Base-by-base conservation (phyloP, 768 basidiomycete species). In the Russula olivacea region DNA sequence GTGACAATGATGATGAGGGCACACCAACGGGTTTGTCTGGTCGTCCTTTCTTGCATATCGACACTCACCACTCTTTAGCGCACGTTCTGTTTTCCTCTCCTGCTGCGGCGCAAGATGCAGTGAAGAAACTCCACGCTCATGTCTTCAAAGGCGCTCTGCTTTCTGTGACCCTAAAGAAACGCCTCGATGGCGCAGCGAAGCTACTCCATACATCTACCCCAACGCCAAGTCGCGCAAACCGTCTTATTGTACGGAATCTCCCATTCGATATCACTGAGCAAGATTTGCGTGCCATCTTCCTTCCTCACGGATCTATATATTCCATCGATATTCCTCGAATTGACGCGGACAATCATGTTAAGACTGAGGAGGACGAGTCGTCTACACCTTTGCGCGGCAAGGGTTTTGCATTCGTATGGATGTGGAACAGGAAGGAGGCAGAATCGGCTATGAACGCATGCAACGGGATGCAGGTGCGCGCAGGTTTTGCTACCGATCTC, bases 321-420 rank as follows among this genome's bases (percentile, higher is more conserved):
- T 89, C 89, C 1, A 84, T 98, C 66, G 83, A 88, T 63, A 86
- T 96, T 19, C 95, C 93, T 0, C 74, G n/a, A 30, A 17, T 30
- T 4, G 23, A 57, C 75, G 19, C 73, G 76, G 64, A 72, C 60
- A 56, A 66, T 56, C 63, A 73, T 64, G 68, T 72, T 52, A 68
- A 71, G 1, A 72, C 72, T 2, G 76, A 72, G 5, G 73, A 72
- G 7, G 69, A 59, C 10, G 66, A 55, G 52, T 48, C 58, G 19
- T 45, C 62, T 17, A 17, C 43, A 32, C 40, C 30, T 2, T 53
- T 68, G 14, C 77, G 81, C 34, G 78, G 82, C 48, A 87, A 88
- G 68, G 93, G 95, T 0, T 98, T 96, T 68, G 96, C 93, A 0
- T 98, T 98, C 69, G 86, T 98, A 11, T 96, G 93, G 92, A 93